These are phyloP conservation scores for Neofusicoccum parvum DNA, from an alignment of 2,329 filamentous ascomycete species.

Conservation along the genomic window DNA sequence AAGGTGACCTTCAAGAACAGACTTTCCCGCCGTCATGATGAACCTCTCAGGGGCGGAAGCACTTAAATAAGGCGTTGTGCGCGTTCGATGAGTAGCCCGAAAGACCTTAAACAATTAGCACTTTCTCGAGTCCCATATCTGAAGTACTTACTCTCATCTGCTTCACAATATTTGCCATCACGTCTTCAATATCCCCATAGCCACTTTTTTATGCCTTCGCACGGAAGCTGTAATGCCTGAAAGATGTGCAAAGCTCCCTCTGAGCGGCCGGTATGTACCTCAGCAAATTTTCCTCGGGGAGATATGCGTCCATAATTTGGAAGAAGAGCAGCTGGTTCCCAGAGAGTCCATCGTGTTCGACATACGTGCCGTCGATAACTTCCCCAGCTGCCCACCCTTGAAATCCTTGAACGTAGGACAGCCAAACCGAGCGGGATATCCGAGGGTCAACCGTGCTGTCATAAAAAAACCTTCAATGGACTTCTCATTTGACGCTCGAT, in stretches of 20 bases:
- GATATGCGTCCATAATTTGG: slow-evolving; percentile 38
- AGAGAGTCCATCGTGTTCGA: slow-evolving; percentile 39
- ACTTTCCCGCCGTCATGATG: neutral
- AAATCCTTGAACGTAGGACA: slow-evolving; percentile 40
- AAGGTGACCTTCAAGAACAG: neutral
- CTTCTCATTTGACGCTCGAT: no score
- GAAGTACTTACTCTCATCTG: neutral
- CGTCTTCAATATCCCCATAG: neutral
- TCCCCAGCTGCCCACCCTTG: slow-evolving; percentile 40
- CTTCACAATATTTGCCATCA: neutral
- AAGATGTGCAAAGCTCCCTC: neutral
- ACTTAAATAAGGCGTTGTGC: neutral
- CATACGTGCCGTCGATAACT: slow-evolving; percentile 28
- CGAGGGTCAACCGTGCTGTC: no score
- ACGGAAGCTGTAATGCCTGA: neutral
- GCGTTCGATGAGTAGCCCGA: no score
- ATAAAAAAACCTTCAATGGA: no score
- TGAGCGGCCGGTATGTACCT: slow-evolving; percentile 29
- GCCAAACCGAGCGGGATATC: slow-evolving; percentile 27
- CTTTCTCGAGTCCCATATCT: neutral
- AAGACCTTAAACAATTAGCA: neutral
- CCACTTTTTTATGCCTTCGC: neutral
- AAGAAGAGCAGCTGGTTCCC: slow-evolving; percentile 42
- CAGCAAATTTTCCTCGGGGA: slow-evolving; percentile 26
- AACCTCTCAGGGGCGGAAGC: neutral